Evolutionary conservation across 371 early-diverging fungal species (phyloP), one percentile per base, ranked within the genome.

Genomic region (Mucor racemosus): DNA sequence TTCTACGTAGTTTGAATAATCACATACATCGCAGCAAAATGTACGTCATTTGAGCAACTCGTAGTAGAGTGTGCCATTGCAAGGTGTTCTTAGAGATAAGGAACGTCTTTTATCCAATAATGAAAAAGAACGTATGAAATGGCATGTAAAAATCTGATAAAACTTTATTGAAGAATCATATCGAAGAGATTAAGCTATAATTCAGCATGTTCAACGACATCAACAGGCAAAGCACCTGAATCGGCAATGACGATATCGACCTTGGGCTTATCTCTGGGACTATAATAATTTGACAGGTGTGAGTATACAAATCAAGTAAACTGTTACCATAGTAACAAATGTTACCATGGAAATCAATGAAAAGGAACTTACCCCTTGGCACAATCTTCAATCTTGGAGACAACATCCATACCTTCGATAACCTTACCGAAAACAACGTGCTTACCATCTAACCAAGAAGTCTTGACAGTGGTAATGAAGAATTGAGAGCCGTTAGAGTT

Each of bases 401-500:
- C 90, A 59, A 94, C 73, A 50, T 92, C 92, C 88, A 92, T 84
- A 44, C 95, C 95, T 60, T 92, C 90, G 34, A 92, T 21, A 26
- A 97, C 95, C 69, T 86, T 76, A 46, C 96, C 96, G 82, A 97
- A 96, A 33, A 96, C 97, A 61, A 96, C 97, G 64, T 97, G 96
- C 60, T 87, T 88, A 56, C 89, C 90, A 80, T 96, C 91, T 62
- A 95, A 82, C 91, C 93, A 93, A 11, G 82, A 54, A 8, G 94
- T 93, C 69, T 78, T 76, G 63, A 87, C 88, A 50, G 95, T 92
- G 31, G 95, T 95, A 73, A 98, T 94, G 76, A 97, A 98, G 86
- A 99, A 98, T 87, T 99, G 99, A 61, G 96, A 95, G 26, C 99
- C 99, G 76, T 99, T 99, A 55, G 99, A 97, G 76, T 98, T 80